These are phyloP conservation scores for Leccinum olivaceopallidum DNA, from an alignment of 768 basidiomycete species.

Conservation along the genomic window DNA sequence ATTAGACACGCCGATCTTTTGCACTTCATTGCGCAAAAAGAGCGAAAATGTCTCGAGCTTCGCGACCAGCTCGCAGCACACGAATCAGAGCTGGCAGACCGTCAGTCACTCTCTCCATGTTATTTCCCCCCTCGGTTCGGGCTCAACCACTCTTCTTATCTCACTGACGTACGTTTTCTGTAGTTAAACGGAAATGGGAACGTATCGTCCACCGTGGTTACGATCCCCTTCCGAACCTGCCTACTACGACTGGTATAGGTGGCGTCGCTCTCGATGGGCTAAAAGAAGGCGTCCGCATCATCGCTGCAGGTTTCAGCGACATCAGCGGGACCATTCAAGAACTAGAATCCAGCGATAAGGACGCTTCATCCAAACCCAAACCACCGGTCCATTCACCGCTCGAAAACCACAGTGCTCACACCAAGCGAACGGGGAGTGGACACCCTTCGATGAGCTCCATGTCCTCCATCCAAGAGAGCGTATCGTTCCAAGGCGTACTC, in stretches of 20 bases:
- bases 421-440: constrained; percentile 27
- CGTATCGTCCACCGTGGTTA: constrained; percentile 66
- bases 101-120: constrained; percentile 36
- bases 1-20: constrained; percentile 76
- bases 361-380: not conserved
- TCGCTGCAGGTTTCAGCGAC: constrained; percentile 48
- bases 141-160: not conserved
- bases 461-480: constrained; percentile 42
- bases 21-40: constrained; percentile 86
- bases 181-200: constrained; percentile 85
- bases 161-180: not conserved
- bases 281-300: constrained; percentile 62
- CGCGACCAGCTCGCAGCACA: constrained; percentile 71
- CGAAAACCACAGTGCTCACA: constrained; percentile 18
- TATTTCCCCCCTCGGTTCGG: not conserved
- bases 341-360: not conserved
- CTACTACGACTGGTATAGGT: constrained; percentile 12
- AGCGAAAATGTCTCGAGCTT: constrained; percentile 79
- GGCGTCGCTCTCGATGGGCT: constrained; percentile 51
- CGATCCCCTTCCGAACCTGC: constrained; percentile 8
- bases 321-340: constrained; percentile 26
- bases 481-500: not conserved
- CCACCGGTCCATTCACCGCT: constrained; percentile 5
- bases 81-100: constrained; percentile 69
- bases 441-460: constrained; percentile 47